Conservation (phyloP, 208 protist species). For the Leishmania tarentolae region DNA sequence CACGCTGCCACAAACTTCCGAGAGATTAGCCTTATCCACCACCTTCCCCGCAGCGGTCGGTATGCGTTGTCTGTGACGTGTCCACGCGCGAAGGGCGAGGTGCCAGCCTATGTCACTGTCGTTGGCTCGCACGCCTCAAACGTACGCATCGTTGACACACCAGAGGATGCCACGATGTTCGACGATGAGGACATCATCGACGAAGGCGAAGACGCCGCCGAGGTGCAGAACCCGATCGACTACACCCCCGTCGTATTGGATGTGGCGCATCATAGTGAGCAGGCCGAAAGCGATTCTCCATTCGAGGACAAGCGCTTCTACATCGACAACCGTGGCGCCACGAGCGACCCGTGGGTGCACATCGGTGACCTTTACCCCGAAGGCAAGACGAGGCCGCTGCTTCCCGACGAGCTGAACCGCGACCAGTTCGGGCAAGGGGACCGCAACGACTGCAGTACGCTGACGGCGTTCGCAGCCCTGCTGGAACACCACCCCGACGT, state of each 20-base stretch:
- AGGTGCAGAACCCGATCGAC: constrained; percentile 50
- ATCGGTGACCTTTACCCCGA: constrained; percentile 75
- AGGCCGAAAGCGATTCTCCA: constrained; percentile 48
- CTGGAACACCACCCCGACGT: constrained; percentile 53
- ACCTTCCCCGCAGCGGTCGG: constrained; percentile 49
- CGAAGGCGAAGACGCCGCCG: constrained; percentile 53
- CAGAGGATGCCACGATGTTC: constrained; percentile 64
- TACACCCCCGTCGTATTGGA: constrained; percentile 40
- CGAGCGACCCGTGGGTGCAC: constrained; percentile 58
- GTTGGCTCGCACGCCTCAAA: constrained; percentile 41
- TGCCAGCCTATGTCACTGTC: constrained; percentile 56
- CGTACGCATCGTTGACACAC: constrained; percentile 64
- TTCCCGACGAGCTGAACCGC: constrained; percentile 45
- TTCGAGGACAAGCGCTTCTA: constrained; percentile 62
- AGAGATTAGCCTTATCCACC: constrained; percentile 76
- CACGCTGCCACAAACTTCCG: constrained; percentile 82
- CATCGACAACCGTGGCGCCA: constrained; percentile 47
- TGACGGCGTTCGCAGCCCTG: constrained; percentile 58
- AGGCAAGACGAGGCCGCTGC: constrained; percentile 54
- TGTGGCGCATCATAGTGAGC: constrained; percentile 17
- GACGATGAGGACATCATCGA: constrained; percentile 81
- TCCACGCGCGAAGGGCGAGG: constrained; percentile 56
- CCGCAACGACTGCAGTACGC: constrained; percentile 57
- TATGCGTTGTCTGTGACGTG: constrained; percentile 79
- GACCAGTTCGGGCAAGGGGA: constrained; percentile 67